Base-by-base conservation (phyloP, 2,329 filamentous ascomycete genomes). In the Penicillium italicum region DNA sequence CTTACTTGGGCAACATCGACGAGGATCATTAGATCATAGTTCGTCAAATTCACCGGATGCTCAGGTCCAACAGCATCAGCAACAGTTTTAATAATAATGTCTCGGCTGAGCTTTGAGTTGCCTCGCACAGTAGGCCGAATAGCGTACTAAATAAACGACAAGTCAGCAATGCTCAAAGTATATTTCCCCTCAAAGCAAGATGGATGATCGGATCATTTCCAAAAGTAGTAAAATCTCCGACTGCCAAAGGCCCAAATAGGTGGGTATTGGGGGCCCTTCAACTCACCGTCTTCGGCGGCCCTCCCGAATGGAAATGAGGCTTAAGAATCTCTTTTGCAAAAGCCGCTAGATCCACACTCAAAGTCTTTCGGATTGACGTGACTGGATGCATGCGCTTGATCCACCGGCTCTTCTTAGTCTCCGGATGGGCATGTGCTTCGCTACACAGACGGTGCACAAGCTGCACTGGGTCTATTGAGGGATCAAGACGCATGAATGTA, bases 1-100 rank as follows among this genome's bases (percentile, higher is more conserved):
- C 79, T 63, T 70, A 85, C 83, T 74, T 85, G 79, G 67, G 85
- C 82, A 53, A 87, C 75, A 62, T 86, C 83, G 42, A 87, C 82
- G 36, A 87, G 69, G 58, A 87, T 84, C 45, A 85, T 72, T 38
- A 80, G 66, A 69, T 87, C 84, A 64, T 85, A 85, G 37, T 80
- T 77, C 53, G 79, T 83, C 34, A 87, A 74, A 68, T 86, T 81
- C 42, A 87, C 85, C 26, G 75, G 77, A 65, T 87, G 84, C 33
- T 77, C 77, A 20, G 75, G 74, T 5, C 83, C 82, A n/a, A 86
- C 82, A 30, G 77, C 73, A 56, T 76, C 74, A 30, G 85, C 85
- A 16, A 87, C 78, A 38, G 76, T 80, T 62, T 81, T 81, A 70
- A 87, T 87, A 40, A 87, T 72, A n/a, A 67, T 66, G 60, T 86